These are phyloP conservation scores for Onygena corvina DNA, from an alignment of 2,329 filamentous ascomycete species.

Conservation along the genomic window DNA sequence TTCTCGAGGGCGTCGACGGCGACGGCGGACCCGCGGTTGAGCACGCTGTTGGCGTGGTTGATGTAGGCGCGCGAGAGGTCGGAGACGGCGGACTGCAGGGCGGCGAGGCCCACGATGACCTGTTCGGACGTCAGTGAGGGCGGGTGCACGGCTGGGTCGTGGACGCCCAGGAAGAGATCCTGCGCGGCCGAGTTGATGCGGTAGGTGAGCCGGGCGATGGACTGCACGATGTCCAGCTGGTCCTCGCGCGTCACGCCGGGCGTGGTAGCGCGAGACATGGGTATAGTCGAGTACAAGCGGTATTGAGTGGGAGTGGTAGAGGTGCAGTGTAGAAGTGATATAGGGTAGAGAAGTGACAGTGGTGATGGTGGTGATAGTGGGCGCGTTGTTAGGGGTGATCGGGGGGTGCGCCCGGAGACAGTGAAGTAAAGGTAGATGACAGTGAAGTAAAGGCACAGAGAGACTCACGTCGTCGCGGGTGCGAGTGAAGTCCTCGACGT, in stretches of 20 bases:
- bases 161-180: not conserved
- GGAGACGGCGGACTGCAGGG: slow-evolving; percentile 66
- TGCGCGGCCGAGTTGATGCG: slow-evolving; percentile 2
- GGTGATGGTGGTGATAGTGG: not conserved
- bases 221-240: not conserved
- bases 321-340: slow-evolving; percentile 1
- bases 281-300: not conserved
- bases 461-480: slow-evolving; percentile 69
- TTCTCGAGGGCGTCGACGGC: slow-evolving; percentile 43
- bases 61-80: slow-evolving; percentile 74
- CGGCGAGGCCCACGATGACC: slow-evolving; percentile 66
- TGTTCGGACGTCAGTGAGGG: slow-evolving; percentile 31
- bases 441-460: slow-evolving; percentile 8
- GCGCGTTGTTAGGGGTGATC: not conserved
- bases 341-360: not conserved
- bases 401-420: not conserved
- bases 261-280: not conserved
- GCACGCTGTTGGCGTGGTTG: slow-evolving; percentile 73
- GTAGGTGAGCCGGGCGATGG: slow-evolving; percentile 3
- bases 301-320: no score
- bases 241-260: not conserved
- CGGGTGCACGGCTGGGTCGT: not conserved
- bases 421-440: not conserved
- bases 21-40: slow-evolving; percentile 49
- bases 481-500: slow-evolving; percentile 64